phyloP scores from a whole-genome alignment of 108 stramenopile genomes.

The Discostella stelligeroides region DNA sequence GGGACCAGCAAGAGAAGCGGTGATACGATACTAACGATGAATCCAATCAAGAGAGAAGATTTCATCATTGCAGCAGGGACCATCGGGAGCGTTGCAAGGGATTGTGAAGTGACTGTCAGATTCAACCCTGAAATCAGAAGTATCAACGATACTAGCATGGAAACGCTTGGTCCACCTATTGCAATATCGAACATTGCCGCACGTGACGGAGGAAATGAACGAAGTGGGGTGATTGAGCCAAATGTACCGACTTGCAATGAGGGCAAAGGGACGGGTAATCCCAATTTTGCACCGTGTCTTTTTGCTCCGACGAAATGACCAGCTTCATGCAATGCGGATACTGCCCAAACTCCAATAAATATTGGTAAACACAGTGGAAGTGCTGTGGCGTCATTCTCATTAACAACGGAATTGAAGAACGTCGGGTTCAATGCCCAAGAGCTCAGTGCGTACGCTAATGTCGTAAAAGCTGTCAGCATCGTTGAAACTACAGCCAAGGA shows the following conservation, averaged over 20 bases:
- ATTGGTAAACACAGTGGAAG: conserved; percentile 60
- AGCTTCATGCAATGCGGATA: conserved; percentile 65
- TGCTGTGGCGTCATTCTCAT: conserved; percentile 49
- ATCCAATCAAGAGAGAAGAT: conserved; percentile 70
- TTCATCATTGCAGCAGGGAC: conserved; percentile 66
- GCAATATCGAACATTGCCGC: conserved; percentile 47
- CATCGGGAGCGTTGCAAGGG: conserved; percentile 57
- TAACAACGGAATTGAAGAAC: conserved; percentile 71
- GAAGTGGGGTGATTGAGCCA: conserved; percentile 69
- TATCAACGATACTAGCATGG: conserved; percentile 38
- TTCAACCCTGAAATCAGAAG: conserved; percentile 37
- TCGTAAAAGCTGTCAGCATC: conserved; percentile 52
- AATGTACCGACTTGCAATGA: conserved; percentile 63
- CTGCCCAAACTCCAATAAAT: conserved; percentile 58
- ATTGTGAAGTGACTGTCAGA: conserved; percentile 29
- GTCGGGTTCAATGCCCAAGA: conserved; percentile 66
- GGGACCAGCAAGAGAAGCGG: conserved; percentile 74
- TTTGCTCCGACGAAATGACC: conserved; percentile 66
- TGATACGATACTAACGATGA: conserved; percentile 54
- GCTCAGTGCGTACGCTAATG: conserved; percentile 58
- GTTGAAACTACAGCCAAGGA: conserved; percentile 46
- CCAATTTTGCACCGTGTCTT: conserved; percentile 53
- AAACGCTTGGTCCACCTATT: conserved; percentile 37
- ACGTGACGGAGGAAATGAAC: conserved; percentile 71
- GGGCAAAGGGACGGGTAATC: conserved; percentile 67